Evolutionary conservation across 2,329 filamentous ascomycete species (phyloP), one percentile per base, ranked within the genome.

Genomic region (Gliomastix tumulicola): DNA sequence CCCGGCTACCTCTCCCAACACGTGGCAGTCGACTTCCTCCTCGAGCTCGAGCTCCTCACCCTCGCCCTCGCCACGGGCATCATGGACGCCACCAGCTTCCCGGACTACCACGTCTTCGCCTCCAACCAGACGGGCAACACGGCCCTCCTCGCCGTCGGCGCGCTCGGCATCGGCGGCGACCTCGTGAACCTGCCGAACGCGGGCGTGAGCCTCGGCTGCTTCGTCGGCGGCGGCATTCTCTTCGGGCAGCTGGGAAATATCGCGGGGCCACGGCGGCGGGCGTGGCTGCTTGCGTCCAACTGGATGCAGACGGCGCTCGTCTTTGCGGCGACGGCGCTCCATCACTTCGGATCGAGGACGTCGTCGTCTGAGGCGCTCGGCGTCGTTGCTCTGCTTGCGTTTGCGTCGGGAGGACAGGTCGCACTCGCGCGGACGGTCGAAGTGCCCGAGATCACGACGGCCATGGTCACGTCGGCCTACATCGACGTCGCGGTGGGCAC

Each of bases 91-190:
- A 68, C 73, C 16, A 69, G 74, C 3, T 80, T 77, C 49, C 71
- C 71, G 17, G 73, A 78, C 49, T 81, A 74, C 53, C 68, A 70
- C 54, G 78, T 73, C 49, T 79, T 81, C 52, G 71, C 73, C 12
- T 79, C 74, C 21, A 81, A 81, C 52, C 76, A 82, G 49, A 82
- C 77, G 0, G 77, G 78, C 40, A 82, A 81, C 56, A 79, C 76
- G 3, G 68, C 81, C 34, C 71, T 82, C 46, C 62, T 80, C 8
- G 58, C 66, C 40, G 49, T 72, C 10, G 74, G 72, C 21, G 60
- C 78, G 38, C 56, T 71, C 23, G 49, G 66, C 23, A 53, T 70
- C 40, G 57, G 68, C 43, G 60, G 64, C 31, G 58, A 67, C 16
- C 57, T 65, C 49, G 76, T 77, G 52, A 58, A 65, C 45, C 66